Conservation (phyloP, 129 eudicot genomes). For the Ambrosia artemisiifolia region DNA sequence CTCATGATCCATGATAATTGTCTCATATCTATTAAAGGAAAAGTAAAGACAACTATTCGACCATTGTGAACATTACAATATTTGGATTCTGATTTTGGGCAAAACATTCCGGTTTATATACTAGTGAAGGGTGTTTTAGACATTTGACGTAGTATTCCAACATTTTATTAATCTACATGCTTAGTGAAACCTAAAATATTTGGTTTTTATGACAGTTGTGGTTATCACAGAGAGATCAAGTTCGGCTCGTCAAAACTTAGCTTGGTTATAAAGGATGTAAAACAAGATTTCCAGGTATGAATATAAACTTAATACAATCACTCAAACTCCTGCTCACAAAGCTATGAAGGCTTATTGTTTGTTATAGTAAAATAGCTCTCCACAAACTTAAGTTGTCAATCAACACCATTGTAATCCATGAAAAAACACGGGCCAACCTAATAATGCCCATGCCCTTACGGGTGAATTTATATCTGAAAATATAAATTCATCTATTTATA, state of each 20-base stretch:
- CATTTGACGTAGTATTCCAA: neutral
- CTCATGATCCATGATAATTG: too few relatives aligned
- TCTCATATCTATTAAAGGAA: too few relatives aligned
- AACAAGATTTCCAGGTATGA: conserved; percentile 20
- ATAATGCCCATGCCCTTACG: conserved; percentile 18
- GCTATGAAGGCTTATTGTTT: conserved; percentile 4
- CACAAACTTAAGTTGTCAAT: conserved; percentile 26
- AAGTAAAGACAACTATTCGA: neutral
- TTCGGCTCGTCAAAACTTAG: neutral
- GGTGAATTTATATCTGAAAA: conserved; percentile 7
- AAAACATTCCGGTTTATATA: neutral
- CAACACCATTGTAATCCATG: conserved; percentile 20
- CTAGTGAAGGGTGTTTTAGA: neutral
- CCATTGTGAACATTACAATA: neutral
- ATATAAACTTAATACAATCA: conserved; percentile 11
- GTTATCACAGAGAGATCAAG: neutral
- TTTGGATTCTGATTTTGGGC: neutral
- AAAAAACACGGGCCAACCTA: conserved; percentile 21
- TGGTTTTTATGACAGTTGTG: neutral
- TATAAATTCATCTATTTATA: conserved; percentile 6
- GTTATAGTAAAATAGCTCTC: conserved; percentile 23
- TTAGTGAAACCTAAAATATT: neutral
- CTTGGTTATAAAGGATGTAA: neutral
- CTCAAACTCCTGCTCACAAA: conserved; percentile 21
- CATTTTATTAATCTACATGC: neutral